A percentile compares a stretch with the other conserved stretches of the same genome.
phyloP scores from a whole-genome alignment of 805 yeast species.

The Candida alai region DNA sequence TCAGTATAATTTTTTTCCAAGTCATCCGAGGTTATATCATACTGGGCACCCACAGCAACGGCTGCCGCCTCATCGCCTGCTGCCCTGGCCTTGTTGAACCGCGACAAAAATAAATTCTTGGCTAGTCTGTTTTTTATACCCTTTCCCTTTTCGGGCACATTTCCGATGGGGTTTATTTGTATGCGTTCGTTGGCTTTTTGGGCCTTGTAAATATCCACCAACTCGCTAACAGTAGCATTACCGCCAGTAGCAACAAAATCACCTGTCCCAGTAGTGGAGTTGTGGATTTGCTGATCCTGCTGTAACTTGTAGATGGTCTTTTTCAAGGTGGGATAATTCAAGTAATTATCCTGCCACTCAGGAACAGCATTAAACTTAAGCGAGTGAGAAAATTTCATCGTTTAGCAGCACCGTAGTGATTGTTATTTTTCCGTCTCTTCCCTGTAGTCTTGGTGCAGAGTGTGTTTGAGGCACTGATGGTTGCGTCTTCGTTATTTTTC shows the following conservation, averaged over 20 bases:
- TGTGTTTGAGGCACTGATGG: not conserved
- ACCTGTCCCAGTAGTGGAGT: conserved; percentile 21
- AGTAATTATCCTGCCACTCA: conserved; percentile 47
- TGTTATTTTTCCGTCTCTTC: no score
- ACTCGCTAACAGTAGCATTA: conserved; percentile 25
- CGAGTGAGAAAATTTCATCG: conserved; percentile 51
- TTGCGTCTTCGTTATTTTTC: not conserved
- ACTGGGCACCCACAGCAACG: conserved; percentile 1
- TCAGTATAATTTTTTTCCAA: conserved; percentile 4
- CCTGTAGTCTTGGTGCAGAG: no score
- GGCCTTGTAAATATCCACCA: conserved; percentile 15
- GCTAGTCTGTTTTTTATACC: conserved; percentile 7
- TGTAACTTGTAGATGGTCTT: conserved; percentile 55
- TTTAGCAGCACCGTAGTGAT: no score
- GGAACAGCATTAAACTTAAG: conserved; percentile 52
- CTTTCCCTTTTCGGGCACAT: not conserved
- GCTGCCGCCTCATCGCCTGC: conserved; percentile 4
- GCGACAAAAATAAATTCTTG: conserved; percentile 5
- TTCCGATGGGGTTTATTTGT: conserved; percentile 3
- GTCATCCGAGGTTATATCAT: conserved; percentile 2
- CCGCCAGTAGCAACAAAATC: conserved; percentile 18
- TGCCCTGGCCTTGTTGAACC: conserved; percentile 4
- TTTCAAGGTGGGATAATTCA: conserved; percentile 48
- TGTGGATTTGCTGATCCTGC: conserved; percentile 25
- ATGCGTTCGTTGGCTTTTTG: conserved; percentile 1